Conservation (phyloP, 202 grass and related monocot species). For the Setaria italica region DNA sequence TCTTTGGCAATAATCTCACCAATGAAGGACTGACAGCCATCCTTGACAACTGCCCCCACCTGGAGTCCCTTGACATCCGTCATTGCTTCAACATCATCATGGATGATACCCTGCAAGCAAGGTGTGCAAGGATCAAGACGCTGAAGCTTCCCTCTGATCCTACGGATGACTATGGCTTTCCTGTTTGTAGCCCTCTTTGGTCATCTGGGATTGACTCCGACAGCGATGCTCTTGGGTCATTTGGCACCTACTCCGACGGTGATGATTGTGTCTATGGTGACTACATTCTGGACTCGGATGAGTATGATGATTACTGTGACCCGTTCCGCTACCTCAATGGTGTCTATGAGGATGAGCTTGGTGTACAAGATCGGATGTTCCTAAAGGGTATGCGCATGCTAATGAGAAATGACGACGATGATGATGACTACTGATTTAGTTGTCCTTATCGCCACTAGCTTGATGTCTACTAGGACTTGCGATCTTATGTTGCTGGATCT, state of each 20-base stretch:
- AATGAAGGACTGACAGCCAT: conserved; percentile 49
- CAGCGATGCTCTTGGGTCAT: background rate
- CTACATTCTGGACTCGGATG: conserved; percentile 30
- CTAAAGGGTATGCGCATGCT: conserved; percentile 15
- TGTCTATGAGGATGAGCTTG: conserved; percentile 15
- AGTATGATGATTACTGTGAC: conserved; percentile 17
- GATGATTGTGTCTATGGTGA: conserved; percentile 28
- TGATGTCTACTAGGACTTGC: background rate
- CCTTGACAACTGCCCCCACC: conserved; percentile 41
- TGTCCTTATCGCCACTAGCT: background rate
- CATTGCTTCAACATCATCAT: conserved; percentile 50
- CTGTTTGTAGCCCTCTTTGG: conserved; percentile 15
- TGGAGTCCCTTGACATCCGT: conserved; percentile 49
- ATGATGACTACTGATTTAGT: background rate
- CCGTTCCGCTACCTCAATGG: conserved; percentile 20
- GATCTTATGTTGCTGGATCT: background rate
- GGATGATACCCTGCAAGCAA: conserved; percentile 21
- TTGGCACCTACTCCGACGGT: background rate
- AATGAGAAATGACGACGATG: background rate
- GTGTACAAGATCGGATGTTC: background rate
- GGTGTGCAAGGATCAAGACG: conserved; percentile 38
- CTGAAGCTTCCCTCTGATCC: conserved; percentile 29
- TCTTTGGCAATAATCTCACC: conserved; percentile 36
- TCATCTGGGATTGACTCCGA: background rate
- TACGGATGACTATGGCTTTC: conserved; percentile 24